Conservation (phyloP, 345 rosid species). For the Boechera stricta region DNA sequence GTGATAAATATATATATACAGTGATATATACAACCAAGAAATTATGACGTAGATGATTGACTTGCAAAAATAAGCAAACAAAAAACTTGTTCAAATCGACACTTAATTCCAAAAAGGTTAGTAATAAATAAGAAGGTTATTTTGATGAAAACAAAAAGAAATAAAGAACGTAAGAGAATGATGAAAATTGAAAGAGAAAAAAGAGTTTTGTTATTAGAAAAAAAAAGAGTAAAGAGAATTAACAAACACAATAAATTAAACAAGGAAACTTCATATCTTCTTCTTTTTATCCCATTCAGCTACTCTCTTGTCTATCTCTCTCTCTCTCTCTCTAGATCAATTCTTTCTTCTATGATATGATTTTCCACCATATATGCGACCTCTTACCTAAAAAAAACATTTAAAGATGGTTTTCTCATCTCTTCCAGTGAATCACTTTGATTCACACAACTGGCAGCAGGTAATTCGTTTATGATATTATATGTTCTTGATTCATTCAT, state of each 20-base stretch:
- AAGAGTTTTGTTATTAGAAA: neutral
- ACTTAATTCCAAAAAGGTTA: constrained; percentile 42
- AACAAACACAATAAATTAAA: constrained; percentile 30
- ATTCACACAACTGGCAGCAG: constrained; percentile 47
- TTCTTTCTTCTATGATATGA: constrained; percentile 40
- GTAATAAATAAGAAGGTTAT: constrained; percentile 19
- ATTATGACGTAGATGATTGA: constrained; percentile 29
- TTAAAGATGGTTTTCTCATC: constrained; percentile 44
- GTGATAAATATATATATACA: neutral
- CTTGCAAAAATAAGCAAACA: constrained; percentile 24
- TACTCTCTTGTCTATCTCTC: neutral
- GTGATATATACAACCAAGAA: constrained; percentile 21
- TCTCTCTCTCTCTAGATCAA: constrained; percentile 32
- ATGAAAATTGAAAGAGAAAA: constrained; percentile 24
- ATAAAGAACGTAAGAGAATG: constrained; percentile 34
- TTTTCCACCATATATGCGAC: constrained; percentile 37
- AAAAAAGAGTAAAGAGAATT: constrained; percentile 6
- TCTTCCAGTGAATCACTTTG: constrained; percentile 44
- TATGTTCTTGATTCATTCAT: constrained; percentile 23
- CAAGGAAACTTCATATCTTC: constrained; percentile 38
- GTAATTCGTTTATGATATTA: constrained; percentile 30
- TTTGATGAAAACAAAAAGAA: constrained; percentile 40
- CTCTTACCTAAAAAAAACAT: constrained; percentile 17
- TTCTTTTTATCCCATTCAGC: constrained; percentile 45
- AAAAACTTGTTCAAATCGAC: constrained; percentile 28